These are phyloP conservation scores for Calonectria multiphialidica DNA, from an alignment of 2,329 filamentous ascomycete species.

Conservation along the genomic window DNA sequence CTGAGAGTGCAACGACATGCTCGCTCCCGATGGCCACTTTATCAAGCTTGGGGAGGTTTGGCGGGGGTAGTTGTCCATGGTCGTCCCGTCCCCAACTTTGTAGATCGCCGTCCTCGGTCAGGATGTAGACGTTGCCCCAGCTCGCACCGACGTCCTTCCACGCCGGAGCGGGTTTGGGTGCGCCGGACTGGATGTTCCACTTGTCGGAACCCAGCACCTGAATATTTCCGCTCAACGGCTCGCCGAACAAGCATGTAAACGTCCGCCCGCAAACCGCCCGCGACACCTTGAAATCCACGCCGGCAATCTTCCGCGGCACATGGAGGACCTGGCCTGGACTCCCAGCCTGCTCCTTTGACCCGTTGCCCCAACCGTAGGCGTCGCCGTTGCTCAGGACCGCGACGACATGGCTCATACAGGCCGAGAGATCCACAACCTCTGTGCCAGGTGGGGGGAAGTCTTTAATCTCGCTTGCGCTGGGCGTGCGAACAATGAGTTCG, in stretches of 20 bases:
- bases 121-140: constrained; percentile 85
- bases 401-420: constrained; percentile 83
- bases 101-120: constrained; percentile 71
- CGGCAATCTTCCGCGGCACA: constrained; percentile 71
- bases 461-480: constrained; percentile 62
- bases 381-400: constrained; percentile 80
- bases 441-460: constrained; percentile 73
- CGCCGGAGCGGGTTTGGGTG: constrained; percentile 63
- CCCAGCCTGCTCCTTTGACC: constrained; percentile 87
- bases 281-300: constrained; percentile 70
- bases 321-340: constrained; percentile 64
- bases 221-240: constrained; percentile 68
- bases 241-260: constrained; percentile 80
- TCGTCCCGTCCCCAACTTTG: constrained; percentile 87
- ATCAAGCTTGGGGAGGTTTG: constrained; percentile 67
- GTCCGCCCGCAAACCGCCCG: constrained; percentile 85
- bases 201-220: constrained; percentile 81
- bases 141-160: constrained; percentile 81
- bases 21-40: constrained; percentile 89
- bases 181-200: constrained; percentile 71
- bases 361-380: constrained; percentile 90
- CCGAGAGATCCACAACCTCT: constrained; percentile 73
- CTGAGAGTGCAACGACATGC: constrained; percentile 82
- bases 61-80: constrained; percentile 82
- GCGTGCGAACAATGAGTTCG: constrained; percentile 60